Conservation (phyloP, 805 yeast species). For the Candida nitratophila region DNA sequence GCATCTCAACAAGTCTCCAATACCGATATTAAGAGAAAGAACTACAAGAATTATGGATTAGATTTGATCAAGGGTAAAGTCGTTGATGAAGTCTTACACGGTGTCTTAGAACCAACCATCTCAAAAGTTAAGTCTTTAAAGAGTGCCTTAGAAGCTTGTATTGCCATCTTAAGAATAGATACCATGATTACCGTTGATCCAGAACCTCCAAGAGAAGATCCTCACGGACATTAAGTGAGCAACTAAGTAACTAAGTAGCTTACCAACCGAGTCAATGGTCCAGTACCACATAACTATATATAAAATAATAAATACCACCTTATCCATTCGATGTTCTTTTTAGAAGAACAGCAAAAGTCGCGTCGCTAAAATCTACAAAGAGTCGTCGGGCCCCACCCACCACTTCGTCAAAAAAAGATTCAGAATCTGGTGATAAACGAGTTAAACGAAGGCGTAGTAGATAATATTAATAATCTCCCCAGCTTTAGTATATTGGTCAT, state of each 20-base stretch:
- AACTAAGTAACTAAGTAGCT: not conserved
- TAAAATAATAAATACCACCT: not conserved
- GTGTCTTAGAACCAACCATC: conserved; percentile 93
- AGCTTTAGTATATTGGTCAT: no score
- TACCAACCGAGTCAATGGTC: no score
- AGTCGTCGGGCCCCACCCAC: no score
- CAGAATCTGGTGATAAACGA: no score
- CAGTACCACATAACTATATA: no score
- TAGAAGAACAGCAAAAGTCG: no score
- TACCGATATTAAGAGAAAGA: conserved; percentile 77
- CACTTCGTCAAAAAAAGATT: no score
- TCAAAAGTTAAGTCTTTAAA: conserved; percentile 89
- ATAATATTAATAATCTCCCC: no score
- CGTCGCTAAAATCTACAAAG: no score
- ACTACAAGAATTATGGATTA: conserved; percentile 86
- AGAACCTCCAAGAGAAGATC: conserved; percentile 86
- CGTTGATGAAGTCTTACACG: conserved; percentile 74
- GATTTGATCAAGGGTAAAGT: conserved; percentile 89
- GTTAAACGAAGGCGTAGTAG: not conserved
- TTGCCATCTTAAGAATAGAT: conserved; percentile 94
- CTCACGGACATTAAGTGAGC: conserved; percentile 61
- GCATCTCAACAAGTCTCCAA: conserved; percentile 83
- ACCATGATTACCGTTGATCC: conserved; percentile 98
- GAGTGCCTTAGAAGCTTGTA: conserved; percentile 96
- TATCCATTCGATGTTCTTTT: no score